These are phyloP conservation scores for Pseudohalonectria lignicola DNA, from an alignment of 2,329 filamentous ascomycete genomes.

Conservation along the genomic window DNA sequence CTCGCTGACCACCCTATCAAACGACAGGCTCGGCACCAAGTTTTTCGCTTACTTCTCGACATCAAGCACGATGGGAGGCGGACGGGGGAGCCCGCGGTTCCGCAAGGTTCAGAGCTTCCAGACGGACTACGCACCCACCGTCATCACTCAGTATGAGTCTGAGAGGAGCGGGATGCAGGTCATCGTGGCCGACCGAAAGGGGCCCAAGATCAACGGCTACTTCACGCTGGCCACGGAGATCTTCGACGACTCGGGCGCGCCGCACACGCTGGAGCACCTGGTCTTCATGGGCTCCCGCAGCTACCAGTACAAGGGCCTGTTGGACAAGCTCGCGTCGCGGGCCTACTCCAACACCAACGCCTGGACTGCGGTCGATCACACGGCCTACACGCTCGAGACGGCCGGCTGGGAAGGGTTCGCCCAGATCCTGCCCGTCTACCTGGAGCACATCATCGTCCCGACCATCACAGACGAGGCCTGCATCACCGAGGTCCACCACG, in stretches of 20 bases:
- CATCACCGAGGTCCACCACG: constrained; percentile 91
- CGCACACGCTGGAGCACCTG: constrained; percentile 74
- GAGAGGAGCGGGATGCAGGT: constrained; percentile 90
- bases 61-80: constrained; percentile 49
- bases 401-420: constrained; percentile 97
- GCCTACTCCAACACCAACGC: constrained; percentile 93
- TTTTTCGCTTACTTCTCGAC: too few relatives aligned
- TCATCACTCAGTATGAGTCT: constrained; percentile 92
- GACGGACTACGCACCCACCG: constrained; percentile 79
- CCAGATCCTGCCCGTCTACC: constrained; percentile 85
- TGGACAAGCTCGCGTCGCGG: constrained; percentile 87
- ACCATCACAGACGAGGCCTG: constrained; percentile 89
- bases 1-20: too few relatives aligned
- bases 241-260: constrained; percentile 90
- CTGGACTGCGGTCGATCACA: constrained; percentile 95
- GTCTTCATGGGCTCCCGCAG: constrained; percentile 86
- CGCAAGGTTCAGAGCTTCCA: constrained; percentile 77
- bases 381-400: constrained; percentile 88
- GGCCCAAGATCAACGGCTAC: constrained; percentile 91
- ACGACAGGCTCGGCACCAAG: too few relatives aligned
- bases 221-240: constrained; percentile 96
- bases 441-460: constrained; percentile 87
- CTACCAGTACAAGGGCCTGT: constrained; percentile 87
- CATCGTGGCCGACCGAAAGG: constrained; percentile 81
- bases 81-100: constrained; percentile 49